Evolutionary conservation across 768 basidiomycete genomes (phyloP).

Genomic region (Podaxis sp.): DNA sequence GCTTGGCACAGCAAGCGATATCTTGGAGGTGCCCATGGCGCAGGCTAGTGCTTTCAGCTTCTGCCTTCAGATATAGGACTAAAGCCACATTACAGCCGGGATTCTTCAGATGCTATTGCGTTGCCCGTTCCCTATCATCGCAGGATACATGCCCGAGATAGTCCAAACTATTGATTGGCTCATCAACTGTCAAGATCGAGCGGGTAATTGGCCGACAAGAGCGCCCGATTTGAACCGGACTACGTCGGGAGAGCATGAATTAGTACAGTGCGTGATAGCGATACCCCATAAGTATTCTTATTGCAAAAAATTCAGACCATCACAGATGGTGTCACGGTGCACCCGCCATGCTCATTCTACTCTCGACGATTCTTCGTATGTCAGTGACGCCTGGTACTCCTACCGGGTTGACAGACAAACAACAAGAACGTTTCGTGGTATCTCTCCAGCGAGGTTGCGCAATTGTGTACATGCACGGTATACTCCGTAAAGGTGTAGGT

Average conservation of each 20-base stretch:
- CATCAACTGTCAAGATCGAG: constrained; percentile 39
- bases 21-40: constrained; percentile 59
- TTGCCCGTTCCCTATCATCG: constrained; percentile 37
- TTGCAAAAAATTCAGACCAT: background rate
- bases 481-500: constrained; percentile 58
- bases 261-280: constrained; percentile 47
- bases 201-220: constrained; percentile 55
- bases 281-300: background rate
- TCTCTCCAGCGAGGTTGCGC: constrained; percentile 40
- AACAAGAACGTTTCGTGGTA: constrained; percentile 27
- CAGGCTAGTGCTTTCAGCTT: constrained; percentile 36
- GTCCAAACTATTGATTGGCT: constrained; percentile 49
- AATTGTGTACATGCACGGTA: constrained; percentile 46
- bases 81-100: constrained; percentile 36
- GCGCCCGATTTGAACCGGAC: constrained; percentile 23
- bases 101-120: constrained; percentile 52
- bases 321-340: constrained; percentile 63
- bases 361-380: constrained; percentile 42
- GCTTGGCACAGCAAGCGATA: constrained; percentile 57
- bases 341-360: constrained; percentile 46
- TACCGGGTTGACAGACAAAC: constrained; percentile 23
- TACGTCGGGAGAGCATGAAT: constrained; percentile 29
- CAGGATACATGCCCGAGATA: constrained; percentile 40
- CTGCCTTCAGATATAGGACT: background rate
- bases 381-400: constrained; percentile 20